Evolutionary conservation across 306 rosid species (phyloP).

Genomic region (Cucumis hystrix): DNA sequence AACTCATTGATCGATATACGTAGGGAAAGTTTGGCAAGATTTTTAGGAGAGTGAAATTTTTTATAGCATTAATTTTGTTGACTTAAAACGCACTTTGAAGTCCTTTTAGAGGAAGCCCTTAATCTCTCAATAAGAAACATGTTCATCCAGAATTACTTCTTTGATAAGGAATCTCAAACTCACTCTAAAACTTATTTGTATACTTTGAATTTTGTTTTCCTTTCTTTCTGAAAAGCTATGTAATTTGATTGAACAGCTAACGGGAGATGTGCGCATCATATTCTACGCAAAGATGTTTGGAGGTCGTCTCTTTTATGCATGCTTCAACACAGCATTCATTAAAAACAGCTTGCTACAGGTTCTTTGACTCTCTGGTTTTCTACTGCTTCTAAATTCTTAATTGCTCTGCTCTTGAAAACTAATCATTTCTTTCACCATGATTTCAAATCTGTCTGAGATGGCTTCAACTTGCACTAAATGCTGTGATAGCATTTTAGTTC

Average conservation of each 20-base stretch:
- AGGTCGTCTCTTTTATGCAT: constrained; percentile 86
- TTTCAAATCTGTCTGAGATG: neutral
- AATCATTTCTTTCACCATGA: neutral
- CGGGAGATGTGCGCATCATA: constrained; percentile 79
- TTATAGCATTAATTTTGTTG: neutral
- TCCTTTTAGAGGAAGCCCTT: neutral
- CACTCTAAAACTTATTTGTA: neutral
- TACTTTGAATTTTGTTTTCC: neutral
- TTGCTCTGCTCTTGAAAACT: neutral
- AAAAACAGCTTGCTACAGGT: constrained; percentile 77
- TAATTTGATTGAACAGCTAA: constrained; percentile 35
- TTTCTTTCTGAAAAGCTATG: neutral
- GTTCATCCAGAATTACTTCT: neutral
- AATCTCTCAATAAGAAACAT: neutral
- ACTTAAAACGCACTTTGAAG: neutral
- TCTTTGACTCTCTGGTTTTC: constrained; percentile 5
- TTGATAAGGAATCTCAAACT: neutral
- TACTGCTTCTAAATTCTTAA: neutral
- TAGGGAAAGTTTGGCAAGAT: neutral
- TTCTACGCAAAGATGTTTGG: constrained; percentile 84
- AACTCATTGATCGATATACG: neutral
- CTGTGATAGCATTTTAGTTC: neutral
- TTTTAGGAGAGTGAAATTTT: neutral
- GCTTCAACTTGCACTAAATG: neutral
- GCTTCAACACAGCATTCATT: constrained; percentile 86